A percentile compares a stretch with the other conserved stretches of the same genome.
Conservation (phyloP, 2,329 filamentous ascomycete species). For the Aureobasidium sp. region DNA sequence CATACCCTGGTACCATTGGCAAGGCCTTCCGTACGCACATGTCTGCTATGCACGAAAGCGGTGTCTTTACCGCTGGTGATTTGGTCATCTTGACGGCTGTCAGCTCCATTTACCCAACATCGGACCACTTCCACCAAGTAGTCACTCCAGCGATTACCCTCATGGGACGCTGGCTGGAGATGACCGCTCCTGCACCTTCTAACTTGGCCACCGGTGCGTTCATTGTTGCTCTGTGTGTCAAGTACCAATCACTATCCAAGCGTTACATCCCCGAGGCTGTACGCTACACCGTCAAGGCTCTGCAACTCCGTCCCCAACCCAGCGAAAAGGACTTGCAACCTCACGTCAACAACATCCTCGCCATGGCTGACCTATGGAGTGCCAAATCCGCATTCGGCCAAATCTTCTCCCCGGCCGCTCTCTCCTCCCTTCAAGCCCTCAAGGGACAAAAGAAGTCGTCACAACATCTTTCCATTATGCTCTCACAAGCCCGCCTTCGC, state of each 20-base stretch:
- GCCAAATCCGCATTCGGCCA: constrained; percentile 69
- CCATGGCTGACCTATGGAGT: constrained; percentile 66
- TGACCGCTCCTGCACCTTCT: constrained; percentile 60
- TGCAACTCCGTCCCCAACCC: constrained; percentile 40
- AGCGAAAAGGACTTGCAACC: constrained; percentile 47
- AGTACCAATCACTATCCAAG: constrained; percentile 78
- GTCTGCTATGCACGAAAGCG: constrained; percentile 45
- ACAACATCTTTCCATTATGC: constrained; percentile 54
- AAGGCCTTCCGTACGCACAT: constrained; percentile 72
- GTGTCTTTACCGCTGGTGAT: constrained; percentile 59
- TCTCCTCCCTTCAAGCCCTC: constrained; percentile 27
- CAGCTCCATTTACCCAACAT: constrained; percentile 81
- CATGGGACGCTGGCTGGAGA: constrained; percentile 76
- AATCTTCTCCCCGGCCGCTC: constrained; percentile 59
- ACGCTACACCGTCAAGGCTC: constrained; percentile 69
- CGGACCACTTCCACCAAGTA: constrained; percentile 94
- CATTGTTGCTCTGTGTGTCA: constrained; percentile 67
- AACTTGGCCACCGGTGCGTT: constrained; percentile 72
- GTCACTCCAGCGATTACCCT: constrained; percentile 82
- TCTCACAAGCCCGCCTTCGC: constrained; percentile 55
- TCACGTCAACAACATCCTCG: constrained; percentile 58
- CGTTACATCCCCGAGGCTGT: constrained; percentile 84
- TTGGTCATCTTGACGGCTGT: constrained; percentile 78
- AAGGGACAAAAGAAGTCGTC: constrained; percentile 42
- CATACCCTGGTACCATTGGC: constrained; percentile 70